These are phyloP conservation scores for Gossypium turneri DNA, from an alignment of 345 rosid species.

Conservation along the genomic window DNA sequence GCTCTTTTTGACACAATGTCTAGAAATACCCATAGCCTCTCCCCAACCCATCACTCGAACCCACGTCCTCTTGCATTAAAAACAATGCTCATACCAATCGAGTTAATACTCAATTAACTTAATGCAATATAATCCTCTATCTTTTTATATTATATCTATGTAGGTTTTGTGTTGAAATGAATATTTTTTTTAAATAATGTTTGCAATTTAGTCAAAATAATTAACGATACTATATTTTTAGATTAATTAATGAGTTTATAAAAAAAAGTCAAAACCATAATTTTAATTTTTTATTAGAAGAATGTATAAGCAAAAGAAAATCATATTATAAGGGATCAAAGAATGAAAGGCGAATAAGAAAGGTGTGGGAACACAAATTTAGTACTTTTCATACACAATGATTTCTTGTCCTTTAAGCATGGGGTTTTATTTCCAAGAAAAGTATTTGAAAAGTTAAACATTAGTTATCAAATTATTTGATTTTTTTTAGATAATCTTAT, in stretches of 20 bases:
- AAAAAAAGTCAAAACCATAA: too few relatives aligned
- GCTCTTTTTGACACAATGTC: fast-evolving
- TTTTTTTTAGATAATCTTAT: too few relatives aligned
- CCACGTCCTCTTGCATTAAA: fast-evolving
- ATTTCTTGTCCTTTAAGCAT: not conserved
- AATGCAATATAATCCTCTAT: too few relatives aligned
- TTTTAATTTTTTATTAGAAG: not conserved
- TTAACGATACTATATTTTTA: too few relatives aligned
- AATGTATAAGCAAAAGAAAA: not conserved
- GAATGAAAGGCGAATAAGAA: not conserved
- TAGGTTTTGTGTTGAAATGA: too few relatives aligned
- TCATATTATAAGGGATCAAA: not conserved
- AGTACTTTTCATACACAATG: not conserved
- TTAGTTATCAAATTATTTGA: not conserved
- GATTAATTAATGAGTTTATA: too few relatives aligned
- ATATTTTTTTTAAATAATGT: too few relatives aligned
- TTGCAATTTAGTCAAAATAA: too few relatives aligned
- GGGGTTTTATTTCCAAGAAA: not conserved
- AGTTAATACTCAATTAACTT: too few relatives aligned
- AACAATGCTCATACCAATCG: too few relatives aligned
- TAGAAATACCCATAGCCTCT: fast-evolving
- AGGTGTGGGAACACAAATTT: not conserved
- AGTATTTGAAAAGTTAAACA: not conserved
- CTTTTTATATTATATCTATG: too few relatives aligned
- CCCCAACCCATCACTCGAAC: too few relatives aligned